A percentile compares a stretch with the other conserved stretches of the same genome.
Evolutionary conservation across 768 basidiomycete genomes (phyloP).

Genomic region (Podaxis sp.): DNA sequence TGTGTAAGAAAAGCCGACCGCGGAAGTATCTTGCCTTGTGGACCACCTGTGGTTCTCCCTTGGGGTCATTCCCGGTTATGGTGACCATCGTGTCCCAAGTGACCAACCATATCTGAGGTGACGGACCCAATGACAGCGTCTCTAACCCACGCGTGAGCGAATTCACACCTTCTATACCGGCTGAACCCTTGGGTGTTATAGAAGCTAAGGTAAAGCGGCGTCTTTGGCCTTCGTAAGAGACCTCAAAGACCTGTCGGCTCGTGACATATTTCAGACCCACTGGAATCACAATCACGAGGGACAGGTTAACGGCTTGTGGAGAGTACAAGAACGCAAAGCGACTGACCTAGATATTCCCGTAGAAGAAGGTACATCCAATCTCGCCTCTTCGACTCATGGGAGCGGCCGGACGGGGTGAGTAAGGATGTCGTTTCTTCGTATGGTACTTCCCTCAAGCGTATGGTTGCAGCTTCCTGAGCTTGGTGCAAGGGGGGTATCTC

Average conservation of each 20-base stretch:
- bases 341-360: conserved; percentile 65
- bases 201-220: conserved; percentile 56
- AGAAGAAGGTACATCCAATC: conserved; percentile 69
- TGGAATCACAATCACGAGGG: conserved; percentile 23
- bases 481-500: conserved; percentile 48
- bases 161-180: conserved; percentile 17
- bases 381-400: conserved; percentile 18
- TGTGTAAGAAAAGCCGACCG: neutral
- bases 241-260: conserved; percentile 53
- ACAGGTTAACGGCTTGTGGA: neutral
- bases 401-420: conserved; percentile 4
- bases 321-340: conserved; percentile 7
- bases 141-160: conserved; percentile 38
- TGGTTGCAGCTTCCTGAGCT: conserved; percentile 44
- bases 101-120: conserved; percentile 50
- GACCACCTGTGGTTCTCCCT: conserved; percentile 17
- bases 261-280: conserved; percentile 73
- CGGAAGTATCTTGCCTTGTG: conserved; percentile 31
- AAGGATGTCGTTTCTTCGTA: conserved; percentile 9
- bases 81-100: conserved; percentile 65
- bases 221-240: conserved; percentile 55
- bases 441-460: conserved; percentile 49
- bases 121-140: conserved; percentile 37
- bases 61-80: conserved; percentile 29
- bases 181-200: conserved; percentile 29